Conservation (phyloP, 768 basidiomycete genomes). For the Tulasnella sp. region DNA sequence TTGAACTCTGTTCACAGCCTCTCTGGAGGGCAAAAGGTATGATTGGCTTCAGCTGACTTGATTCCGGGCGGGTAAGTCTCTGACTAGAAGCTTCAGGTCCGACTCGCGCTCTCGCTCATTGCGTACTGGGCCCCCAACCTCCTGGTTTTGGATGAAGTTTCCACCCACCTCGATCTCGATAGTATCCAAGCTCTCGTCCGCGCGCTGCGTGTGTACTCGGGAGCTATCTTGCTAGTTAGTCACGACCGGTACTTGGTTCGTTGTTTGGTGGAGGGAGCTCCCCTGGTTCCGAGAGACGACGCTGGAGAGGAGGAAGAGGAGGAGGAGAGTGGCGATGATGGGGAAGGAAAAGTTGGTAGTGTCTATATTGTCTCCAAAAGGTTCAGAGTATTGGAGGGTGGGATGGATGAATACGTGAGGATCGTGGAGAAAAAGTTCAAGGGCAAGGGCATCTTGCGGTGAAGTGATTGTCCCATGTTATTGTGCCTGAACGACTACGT, state of each 20-base stretch:
- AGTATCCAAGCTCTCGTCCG: slow-evolving; percentile 50
- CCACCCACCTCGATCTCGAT: slow-evolving; percentile 58
- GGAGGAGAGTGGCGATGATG: slow-evolving; percentile 4
- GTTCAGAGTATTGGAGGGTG: slow-evolving; percentile 10
- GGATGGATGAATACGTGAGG: slow-evolving; percentile 18
- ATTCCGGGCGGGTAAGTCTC: background rate
- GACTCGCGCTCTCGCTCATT: slow-evolving; percentile 50
- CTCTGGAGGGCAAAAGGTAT: slow-evolving; percentile 50
- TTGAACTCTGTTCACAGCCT: slow-evolving; percentile 41
- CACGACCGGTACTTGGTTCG: slow-evolving; percentile 44
- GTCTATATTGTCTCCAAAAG: slow-evolving; percentile 19
- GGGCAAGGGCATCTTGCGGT: background rate
- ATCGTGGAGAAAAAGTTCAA: slow-evolving; percentile 17
- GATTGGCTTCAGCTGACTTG: background rate
- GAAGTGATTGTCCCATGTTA: background rate
- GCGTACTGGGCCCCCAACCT: slow-evolving; percentile 49
- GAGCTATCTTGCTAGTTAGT: slow-evolving; percentile 55
- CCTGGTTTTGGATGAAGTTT: slow-evolving; percentile 48
- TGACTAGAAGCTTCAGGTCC: slow-evolving; percentile 35
- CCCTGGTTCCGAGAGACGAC: slow-evolving; percentile 8
- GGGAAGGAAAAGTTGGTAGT: background rate
- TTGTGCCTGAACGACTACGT: background rate
- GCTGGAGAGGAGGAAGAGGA: slow-evolving; percentile 11
- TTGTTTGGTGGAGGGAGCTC: slow-evolving; percentile 16
- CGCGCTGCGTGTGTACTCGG: slow-evolving; percentile 44